A percentile compares a stretch with the other conserved stretches of the same genome.
Conservation (phyloP, 306 rosid genomes). For the Quercus parvula region DNA sequence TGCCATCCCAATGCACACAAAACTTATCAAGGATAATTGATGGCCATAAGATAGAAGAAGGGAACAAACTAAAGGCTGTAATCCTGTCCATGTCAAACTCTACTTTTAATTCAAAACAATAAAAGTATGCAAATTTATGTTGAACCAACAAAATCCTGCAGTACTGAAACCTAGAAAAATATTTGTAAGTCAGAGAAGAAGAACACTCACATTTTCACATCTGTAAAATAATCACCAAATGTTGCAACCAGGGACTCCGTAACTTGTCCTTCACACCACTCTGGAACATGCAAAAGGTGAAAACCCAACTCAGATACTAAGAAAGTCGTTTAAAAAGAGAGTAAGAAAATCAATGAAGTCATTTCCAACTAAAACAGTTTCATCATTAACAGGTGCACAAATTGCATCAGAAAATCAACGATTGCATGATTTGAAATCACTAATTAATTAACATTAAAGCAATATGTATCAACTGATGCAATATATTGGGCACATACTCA, state of each 20-base stretch:
- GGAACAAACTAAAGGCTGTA: not conserved
- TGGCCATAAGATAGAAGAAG: not conserved
- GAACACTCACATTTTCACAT: conserved; percentile 79
- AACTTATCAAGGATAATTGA: not conserved
- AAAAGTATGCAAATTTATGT: not conserved
- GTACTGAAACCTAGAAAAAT: conserved; percentile 3
- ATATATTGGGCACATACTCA: not conserved
- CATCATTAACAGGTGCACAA: conserved; percentile 3
- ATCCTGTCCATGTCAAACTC: not conserved
- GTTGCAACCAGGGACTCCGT: conserved; percentile 95
- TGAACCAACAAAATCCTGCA: conserved; percentile 9
- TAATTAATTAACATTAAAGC: conserved; percentile 1
- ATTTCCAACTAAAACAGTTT: not conserved
- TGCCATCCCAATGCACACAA: not conserved
- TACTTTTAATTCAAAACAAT: not conserved
- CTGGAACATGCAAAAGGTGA: conserved; percentile 44
- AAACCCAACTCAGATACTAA: conserved; percentile 13
- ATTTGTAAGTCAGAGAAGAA: conserved; percentile 2
- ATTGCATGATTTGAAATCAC: conserved; percentile 10
- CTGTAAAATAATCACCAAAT: conserved; percentile 90
- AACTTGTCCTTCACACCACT: conserved; percentile 91
- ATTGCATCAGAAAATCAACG: conserved; percentile 12
- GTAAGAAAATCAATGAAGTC: not conserved
- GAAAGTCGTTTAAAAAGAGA: not conserved
- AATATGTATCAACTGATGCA: conserved; percentile 4